Evolutionary conservation across 2,329 filamentous ascomycete genomes (phyloP), one percentile per base, ranked within the genome.

Genomic region (Ophiocordyceps sinensis): DNA sequence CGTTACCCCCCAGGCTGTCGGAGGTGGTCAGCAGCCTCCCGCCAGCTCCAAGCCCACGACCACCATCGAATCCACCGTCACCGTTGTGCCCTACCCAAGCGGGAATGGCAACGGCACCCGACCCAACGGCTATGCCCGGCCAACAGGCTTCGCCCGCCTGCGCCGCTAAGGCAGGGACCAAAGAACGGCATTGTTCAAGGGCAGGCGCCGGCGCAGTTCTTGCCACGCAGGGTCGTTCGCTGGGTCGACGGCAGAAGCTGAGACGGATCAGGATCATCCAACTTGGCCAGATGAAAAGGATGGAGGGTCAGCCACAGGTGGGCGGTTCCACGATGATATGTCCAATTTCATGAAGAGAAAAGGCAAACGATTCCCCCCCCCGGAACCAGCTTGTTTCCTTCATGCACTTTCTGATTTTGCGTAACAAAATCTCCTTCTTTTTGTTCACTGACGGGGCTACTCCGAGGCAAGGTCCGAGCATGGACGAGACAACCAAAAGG

Each of bases 41-140:
- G 41, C 49, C 41, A 54, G 47, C 47, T 43, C 49, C 21, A 47
- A 45, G 30, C 43, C 49, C 32, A 47, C 46, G 43, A 52, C 52
- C 47, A 51, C 54, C 44, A 44, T 51, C 31, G 47, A 54, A 47
- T 47, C 52, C 31, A 58, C 55, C 30, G 56, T 60, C 44, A 62
- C 60, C 41, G 57, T 62, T 44, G 52, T 64, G 44, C 66, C 66
- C 47, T 66, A 59, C 58, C 66, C 66, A 39, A 55, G 17, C 10
- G 29, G 52, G 40, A 53, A 14, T 5, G 28, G 54, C 47, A 63
- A 63, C 58, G 56, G 55, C 44, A 61, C 62, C 39, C 45, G 45
- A 43, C 46, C 58, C 37, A 45, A 52, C 45, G 59, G 59, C 39
- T 53, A 49, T 30, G 53, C 58, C 31, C 45, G 46, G 34, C 58